Evolutionary conservation across 495 filamentous ascomycete genomes (phyloP).

Genomic region (Aspergillus ostianus): DNA sequence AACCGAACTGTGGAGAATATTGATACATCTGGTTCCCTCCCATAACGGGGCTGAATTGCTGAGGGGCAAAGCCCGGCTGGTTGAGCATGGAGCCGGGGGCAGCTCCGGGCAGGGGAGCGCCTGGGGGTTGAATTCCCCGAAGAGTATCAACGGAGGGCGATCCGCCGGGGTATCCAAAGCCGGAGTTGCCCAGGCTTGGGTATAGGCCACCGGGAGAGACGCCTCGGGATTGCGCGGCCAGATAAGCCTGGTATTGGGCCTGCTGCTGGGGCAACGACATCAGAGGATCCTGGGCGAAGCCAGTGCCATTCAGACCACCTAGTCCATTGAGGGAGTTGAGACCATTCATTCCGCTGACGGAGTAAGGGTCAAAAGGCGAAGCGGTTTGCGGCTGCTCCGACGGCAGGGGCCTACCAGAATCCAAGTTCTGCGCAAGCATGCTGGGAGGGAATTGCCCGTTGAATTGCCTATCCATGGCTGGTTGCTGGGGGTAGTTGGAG

Average conservation of each 20-base stretch:
- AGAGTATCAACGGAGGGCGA: conserved; percentile 44
- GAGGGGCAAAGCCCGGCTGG: conserved; percentile 43
- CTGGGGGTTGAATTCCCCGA: conserved; percentile 39
- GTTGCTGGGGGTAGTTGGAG: conserved; percentile 41
- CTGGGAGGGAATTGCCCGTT: conserved; percentile 41
- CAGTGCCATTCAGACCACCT: conserved; percentile 29
- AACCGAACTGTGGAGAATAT: conserved; percentile 51
- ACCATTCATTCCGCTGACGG: conserved; percentile 36
- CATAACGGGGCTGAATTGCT: conserved; percentile 49
- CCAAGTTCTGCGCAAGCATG: conserved; percentile 37
- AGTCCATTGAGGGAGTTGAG: conserved; percentile 22
- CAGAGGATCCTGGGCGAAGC: conserved; percentile 41
- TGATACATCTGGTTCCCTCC: conserved; percentile 51
- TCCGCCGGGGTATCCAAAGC: conserved; percentile 41
- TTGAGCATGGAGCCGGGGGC: conserved; percentile 40
- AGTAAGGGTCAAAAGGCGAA: conserved; percentile 43
- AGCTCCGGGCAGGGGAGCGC: conserved; percentile 32
- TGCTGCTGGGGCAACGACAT: conserved; percentile 44
- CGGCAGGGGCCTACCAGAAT: conserved; percentile 35
- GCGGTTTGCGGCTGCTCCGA: conserved; percentile 40
- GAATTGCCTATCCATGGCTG: conserved; percentile 47
- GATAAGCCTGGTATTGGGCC: conserved; percentile 46
- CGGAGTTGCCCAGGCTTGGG: conserved; percentile 32
- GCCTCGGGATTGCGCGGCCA: conserved; percentile 42
- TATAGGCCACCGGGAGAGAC: conserved; percentile 47